These are phyloP conservation scores for Prunus persica DNA, from an alignment of 306 rosid genomes.

Conservation along the genomic window DNA sequence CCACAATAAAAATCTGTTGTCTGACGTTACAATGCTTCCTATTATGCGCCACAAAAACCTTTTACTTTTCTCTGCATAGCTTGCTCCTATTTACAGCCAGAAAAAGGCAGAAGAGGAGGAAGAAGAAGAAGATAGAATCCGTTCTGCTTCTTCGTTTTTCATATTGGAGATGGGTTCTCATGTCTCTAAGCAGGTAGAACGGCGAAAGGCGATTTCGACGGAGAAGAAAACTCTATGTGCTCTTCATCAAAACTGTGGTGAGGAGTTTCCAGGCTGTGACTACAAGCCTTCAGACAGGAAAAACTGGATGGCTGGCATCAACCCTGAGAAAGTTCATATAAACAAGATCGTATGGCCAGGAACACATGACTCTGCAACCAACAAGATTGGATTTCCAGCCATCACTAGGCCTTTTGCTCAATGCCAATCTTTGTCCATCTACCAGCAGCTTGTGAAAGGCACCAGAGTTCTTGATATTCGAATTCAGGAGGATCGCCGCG, in stretches of 20 bases:
- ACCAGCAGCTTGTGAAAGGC: constrained; percentile 58
- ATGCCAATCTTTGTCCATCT: constrained; percentile 74
- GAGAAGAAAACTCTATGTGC: constrained; percentile 50
- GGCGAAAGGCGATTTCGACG: constrained; percentile 43
- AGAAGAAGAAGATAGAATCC: not conserved
- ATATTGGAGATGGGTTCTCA: constrained; percentile 56
- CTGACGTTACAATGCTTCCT: constrained; percentile 29
- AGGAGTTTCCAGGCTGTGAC: constrained; percentile 54
- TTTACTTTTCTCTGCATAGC: not conserved
- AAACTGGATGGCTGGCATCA: constrained; percentile 67
- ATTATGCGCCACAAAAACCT: not conserved
- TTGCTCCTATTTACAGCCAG: not conserved
- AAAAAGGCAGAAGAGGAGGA: not conserved
- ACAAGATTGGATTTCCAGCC: constrained; percentile 67
- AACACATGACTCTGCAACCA: constrained; percentile 87
- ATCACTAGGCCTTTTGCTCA: constrained; percentile 88
- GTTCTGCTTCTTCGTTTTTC: constrained; percentile 3
- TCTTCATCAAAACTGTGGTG: constrained; percentile 38
- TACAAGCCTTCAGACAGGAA: constrained; percentile 65
- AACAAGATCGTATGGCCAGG: constrained; percentile 85
- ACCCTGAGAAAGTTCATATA: constrained; percentile 43
- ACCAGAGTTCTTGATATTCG: constrained; percentile 67
- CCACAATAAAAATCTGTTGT: not conserved
- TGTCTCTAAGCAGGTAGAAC: constrained; percentile 48
- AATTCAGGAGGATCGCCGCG: constrained; percentile 51